These are phyloP conservation scores for Adansonia digitata DNA, from an alignment of 345 rosid species.

Conservation along the genomic window DNA sequence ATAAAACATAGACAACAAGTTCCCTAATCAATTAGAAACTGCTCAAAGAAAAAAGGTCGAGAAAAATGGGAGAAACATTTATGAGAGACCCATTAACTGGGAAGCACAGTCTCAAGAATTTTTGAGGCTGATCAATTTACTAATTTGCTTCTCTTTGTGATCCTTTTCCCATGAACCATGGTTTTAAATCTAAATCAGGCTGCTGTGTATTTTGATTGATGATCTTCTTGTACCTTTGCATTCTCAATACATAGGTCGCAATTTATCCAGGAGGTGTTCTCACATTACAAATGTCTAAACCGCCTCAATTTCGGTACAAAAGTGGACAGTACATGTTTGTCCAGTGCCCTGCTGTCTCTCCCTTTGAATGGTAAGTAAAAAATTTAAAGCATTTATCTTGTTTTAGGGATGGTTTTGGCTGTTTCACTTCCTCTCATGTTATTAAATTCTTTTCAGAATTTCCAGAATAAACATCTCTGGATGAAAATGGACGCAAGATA, in stretches of 20 bases:
- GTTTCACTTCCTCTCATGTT: neutral
- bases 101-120: neutral
- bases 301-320: conserved; percentile 80
- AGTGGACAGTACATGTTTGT: conserved; percentile 99
- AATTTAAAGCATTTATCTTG: neutral
- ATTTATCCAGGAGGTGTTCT: conserved; percentile 95
- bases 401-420: neutral
- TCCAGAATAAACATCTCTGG: neutral
- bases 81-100: neutral
- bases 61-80: neutral
- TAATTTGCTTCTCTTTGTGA: neutral
- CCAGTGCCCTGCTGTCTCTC: conserved; percentile 97
- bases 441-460: neutral
- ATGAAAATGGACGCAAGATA: neutral
- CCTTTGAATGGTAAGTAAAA: conserved; percentile 75
- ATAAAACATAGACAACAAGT: neutral
- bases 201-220: neutral
- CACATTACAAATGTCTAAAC: conserved; percentile 93
- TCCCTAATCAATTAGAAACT: neutral
- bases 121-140: neutral
- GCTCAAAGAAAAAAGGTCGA: neutral
- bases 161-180: neutral
- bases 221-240: neutral
- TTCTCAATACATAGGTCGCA: conserved; percentile 54
- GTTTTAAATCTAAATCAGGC: neutral